Evolutionary conservation across 129 eudicot species (phyloP).

Genomic region (Silybum marianum): DNA sequence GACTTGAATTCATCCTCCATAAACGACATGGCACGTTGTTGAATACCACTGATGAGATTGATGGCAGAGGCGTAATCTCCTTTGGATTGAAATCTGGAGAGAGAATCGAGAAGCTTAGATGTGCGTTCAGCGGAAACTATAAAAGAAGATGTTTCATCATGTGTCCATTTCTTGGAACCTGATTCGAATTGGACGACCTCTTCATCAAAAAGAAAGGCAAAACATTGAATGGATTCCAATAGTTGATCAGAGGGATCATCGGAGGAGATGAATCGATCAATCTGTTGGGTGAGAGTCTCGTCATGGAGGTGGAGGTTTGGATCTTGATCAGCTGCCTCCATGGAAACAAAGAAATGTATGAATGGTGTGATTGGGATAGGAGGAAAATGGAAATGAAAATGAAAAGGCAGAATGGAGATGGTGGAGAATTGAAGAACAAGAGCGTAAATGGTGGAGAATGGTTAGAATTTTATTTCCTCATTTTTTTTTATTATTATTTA

Average conservation of each 20-base stretch:
- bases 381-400: neutral
- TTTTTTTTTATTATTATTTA: neutral
- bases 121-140: slow-evolving; percentile 43
- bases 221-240: slow-evolving; percentile 42
- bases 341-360: neutral
- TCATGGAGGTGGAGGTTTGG: slow-evolving; percentile 4
- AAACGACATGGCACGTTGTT: slow-evolving; percentile 67
- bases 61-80: slow-evolving; percentile 29
- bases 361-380: neutral
- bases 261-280: slow-evolving; percentile 48
- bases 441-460: slow-evolving; percentile 38
- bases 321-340: slow-evolving; percentile 26
- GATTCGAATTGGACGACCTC: slow-evolving; percentile 50
- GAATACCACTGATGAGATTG: slow-evolving; percentile 56
- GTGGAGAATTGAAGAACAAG: slow-evolving; percentile 22
- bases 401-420: slow-evolving; percentile 14
- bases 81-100: slow-evolving; percentile 42
- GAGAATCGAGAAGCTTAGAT: slow-evolving; percentile 35
- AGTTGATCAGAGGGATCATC: slow-evolving; percentile 28
- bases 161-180: slow-evolving; percentile 43
- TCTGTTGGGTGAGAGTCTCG: slow-evolving; percentile 44
- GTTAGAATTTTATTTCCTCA: slow-evolving; percentile 15
- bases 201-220: slow-evolving; percentile 52
- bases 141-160: slow-evolving; percentile 36
- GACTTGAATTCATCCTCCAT: slow-evolving; percentile 69